Evolutionary conservation across 148 eudicot genomes (phyloP).

Genomic region (Salicornia ramosissima): DNA sequence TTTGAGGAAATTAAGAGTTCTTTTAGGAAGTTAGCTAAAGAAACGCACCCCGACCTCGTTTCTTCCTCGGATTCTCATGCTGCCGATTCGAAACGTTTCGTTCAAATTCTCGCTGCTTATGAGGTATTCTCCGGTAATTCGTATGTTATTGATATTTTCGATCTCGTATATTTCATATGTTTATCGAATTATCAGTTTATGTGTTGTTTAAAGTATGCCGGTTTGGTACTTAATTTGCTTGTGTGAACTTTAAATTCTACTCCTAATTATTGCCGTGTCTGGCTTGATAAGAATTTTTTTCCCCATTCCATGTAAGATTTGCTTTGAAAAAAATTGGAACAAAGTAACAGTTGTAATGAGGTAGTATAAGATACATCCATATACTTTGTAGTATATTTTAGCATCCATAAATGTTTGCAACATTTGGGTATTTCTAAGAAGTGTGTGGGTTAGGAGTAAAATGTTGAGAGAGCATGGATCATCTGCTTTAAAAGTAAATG

Average conservation of each 20-base stretch:
- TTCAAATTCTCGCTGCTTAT: constrained; percentile 78
- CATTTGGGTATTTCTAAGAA: too few relatives aligned
- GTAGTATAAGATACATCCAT: too few relatives aligned
- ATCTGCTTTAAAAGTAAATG: too few relatives aligned
- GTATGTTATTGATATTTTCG: not conserved
- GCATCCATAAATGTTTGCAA: too few relatives aligned
- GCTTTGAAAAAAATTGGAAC: too few relatives aligned
- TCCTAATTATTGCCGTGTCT: not conserved
- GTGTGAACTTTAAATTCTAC: not conserved
- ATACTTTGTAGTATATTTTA: too few relatives aligned
- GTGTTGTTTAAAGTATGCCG: not conserved
- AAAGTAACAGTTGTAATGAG: too few relatives aligned
- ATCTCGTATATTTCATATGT: too few relatives aligned
- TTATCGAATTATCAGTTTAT: not conserved
- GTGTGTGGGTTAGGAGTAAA: too few relatives aligned
- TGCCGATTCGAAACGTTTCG: constrained; percentile 49
- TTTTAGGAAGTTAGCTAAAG: constrained; percentile 80
- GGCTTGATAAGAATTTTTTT: not conserved
- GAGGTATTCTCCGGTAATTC: constrained; percentile 38
- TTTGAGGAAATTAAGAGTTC: constrained; percentile 64
- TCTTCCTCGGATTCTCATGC: constrained; percentile 25
- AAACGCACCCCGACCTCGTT: constrained; percentile 89
- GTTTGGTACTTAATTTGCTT: not conserved
- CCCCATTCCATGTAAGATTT: not conserved
- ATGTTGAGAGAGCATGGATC: too few relatives aligned